phyloP scores from a whole-genome alignment of 2,329 filamentous ascomycete genomes.

The Cercospora zeina region DNA sequence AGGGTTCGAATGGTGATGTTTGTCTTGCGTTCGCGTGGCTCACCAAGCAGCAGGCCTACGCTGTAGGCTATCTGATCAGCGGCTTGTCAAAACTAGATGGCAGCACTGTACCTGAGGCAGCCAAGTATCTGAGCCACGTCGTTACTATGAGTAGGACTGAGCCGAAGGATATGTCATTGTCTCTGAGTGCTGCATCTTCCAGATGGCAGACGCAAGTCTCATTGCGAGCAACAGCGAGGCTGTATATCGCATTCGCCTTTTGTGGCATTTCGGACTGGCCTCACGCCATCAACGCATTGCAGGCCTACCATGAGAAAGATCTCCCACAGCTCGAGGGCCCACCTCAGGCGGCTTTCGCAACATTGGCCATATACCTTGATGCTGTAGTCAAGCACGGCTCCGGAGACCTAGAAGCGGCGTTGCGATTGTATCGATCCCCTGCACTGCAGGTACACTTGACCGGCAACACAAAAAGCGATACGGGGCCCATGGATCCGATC shows the following conservation, averaged over 20 bases:
- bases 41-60: conserved; percentile 59
- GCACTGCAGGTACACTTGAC: conserved; percentile 55
- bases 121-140: conserved; percentile 60
- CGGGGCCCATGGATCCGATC: conserved; percentile 44
- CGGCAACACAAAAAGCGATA: conserved; percentile 25
- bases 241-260: conserved; percentile 69
- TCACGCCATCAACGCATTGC: conserved; percentile 47
- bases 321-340: conserved; percentile 7
- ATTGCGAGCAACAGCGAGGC: conserved; percentile 50
- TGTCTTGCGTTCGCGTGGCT: conserved; percentile 61
- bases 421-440: conserved; percentile 64
- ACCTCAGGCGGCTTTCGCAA: conserved; percentile 1
- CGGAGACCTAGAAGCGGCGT: conserved; percentile 69
- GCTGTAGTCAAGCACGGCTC: conserved; percentile 76
- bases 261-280: conserved; percentile 71
- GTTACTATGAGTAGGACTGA: conserved; percentile 46
- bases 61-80: conserved; percentile 60
- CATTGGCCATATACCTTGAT: conserved; percentile 61
- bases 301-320: conserved; percentile 5
- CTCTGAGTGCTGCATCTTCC: conserved; percentile 39
- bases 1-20: conserved; percentile 42
- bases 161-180: conserved; percentile 23
- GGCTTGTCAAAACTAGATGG: conserved; percentile 57
- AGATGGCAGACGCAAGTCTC: conserved; percentile 65
- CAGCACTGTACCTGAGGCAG: conserved; percentile 55